phyloP scores from a whole-genome alignment of 768 basidiomycete species.

The Pulveroboletus sp. region DNA sequence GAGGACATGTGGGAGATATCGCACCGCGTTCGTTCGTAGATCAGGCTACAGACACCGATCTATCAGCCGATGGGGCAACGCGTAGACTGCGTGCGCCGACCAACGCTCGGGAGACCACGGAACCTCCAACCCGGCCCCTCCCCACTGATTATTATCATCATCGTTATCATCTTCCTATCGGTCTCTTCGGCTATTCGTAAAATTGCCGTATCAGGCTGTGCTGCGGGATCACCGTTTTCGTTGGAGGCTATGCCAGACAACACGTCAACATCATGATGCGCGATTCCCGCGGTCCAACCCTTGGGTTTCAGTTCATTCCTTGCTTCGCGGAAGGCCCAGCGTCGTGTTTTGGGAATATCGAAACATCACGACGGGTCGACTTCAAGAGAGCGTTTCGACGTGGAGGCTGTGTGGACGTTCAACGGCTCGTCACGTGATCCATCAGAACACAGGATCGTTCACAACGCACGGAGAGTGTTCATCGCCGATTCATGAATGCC shows the following conservation, averaged over 20 bases:
- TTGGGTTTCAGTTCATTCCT: conserved; percentile 7
- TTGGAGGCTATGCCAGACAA: background rate
- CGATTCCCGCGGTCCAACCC: background rate
- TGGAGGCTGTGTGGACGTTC: conserved; percentile 10
- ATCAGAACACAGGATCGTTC: no score
- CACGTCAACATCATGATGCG: conserved; percentile 7
- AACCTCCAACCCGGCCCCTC: no score
- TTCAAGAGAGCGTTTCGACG: background rate
- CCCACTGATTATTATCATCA: no score
- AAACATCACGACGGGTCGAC: background rate
- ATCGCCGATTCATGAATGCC: background rate
- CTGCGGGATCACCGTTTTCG: background rate
- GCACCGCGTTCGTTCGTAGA: no score
- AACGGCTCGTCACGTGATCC: no score
- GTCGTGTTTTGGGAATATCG: background rate
- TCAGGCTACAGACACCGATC: no score
- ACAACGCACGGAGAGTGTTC: background rate
- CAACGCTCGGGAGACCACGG: no score
- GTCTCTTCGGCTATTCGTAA: background rate
- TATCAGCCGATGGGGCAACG: no score
- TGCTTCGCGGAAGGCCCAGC: conserved; percentile 19
- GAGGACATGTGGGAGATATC: no score
- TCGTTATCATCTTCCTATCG: background rate
- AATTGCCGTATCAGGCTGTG: conserved; percentile 1
- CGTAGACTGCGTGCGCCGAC: no score